A percentile compares a stretch with the other conserved stretches of the same genome.
phyloP scores from a whole-genome alignment of 495 filamentous ascomycete genomes.

The Cudoniella acicularis region DNA sequence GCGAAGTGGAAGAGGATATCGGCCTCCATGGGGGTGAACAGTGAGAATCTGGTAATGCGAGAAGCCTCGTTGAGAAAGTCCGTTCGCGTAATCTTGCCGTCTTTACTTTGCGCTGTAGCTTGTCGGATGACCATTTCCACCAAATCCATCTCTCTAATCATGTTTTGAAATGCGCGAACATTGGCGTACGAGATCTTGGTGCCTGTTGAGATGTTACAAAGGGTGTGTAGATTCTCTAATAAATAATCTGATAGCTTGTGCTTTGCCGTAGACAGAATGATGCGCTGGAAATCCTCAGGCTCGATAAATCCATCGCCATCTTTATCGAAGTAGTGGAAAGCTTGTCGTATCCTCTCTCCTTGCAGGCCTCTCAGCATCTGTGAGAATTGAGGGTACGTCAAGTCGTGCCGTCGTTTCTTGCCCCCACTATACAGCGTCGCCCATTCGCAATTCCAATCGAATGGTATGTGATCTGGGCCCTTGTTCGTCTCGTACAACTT shows the following conservation, averaged over 20 bases:
- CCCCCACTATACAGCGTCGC: constrained; percentile 89
- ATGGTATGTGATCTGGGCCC: constrained; percentile 75
- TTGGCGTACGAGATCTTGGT: constrained; percentile 97
- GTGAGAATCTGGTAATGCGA: constrained; percentile 81
- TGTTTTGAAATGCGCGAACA: constrained; percentile 94
- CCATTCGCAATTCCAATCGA: constrained; percentile 97
- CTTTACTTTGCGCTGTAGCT: constrained; percentile 75
- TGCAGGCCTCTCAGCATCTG: constrained; percentile 97
- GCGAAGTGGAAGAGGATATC: constrained; percentile 99
- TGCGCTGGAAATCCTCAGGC: constrained; percentile 92
- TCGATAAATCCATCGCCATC: constrained; percentile 97
- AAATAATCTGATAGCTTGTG: constrained; percentile 98
- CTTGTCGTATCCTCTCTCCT: constrained; percentile 91
- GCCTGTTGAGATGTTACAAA: constrained; percentile 90
- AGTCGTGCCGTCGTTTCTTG: constrained; percentile 75
- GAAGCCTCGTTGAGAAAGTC: constrained; percentile 96
- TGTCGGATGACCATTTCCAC: constrained; percentile 87
- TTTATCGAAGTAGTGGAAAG: constrained; percentile 88
- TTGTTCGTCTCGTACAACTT: constrained; percentile 80
- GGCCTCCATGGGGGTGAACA: constrained; percentile 98
- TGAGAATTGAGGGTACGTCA: constrained; percentile 95
- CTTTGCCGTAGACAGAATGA: constrained; percentile 86
- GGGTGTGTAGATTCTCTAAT: constrained; percentile 84
- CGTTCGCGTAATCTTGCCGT: constrained; percentile 88
- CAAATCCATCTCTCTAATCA: constrained; percentile 96